A percentile compares a stretch with the other conserved stretches of the same genome.
phyloP scores from a whole-genome alignment of 2,329 filamentous ascomycete species.

The Cryphonectria nitschkei region DNA sequence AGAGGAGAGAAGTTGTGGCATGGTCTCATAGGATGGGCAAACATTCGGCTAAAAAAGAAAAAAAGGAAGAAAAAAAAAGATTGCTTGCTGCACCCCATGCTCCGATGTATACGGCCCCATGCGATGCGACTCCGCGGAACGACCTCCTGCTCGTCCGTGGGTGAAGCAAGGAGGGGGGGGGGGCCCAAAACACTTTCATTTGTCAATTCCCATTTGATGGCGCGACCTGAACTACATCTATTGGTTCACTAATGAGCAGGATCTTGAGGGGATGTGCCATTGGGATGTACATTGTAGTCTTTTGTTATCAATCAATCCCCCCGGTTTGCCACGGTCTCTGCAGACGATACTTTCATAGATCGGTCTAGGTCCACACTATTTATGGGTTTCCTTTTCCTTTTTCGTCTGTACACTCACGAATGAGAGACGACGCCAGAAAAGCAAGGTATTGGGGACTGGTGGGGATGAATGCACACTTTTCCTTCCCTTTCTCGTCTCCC shows the following conservation, averaged over 20 bases:
- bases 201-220: not conserved
- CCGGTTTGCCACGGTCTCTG: not conserved
- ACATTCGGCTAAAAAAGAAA: not conserved
- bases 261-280: not conserved
- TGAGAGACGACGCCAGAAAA: not conserved
- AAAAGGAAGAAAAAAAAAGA: not conserved
- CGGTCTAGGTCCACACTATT: not conserved
- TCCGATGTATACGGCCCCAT: not conserved
- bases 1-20: constrained; percentile 1
- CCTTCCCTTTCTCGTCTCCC: not conserved
- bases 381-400: not conserved
- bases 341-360: not conserved
- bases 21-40: not conserved
- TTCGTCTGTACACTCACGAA: not conserved
- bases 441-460: not conserved
- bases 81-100: not conserved
- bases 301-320: not conserved
- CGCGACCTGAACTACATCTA: constrained; percentile 1
- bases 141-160: constrained; percentile 4
- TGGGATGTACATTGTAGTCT: not conserved
- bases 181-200: not conserved
- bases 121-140: not conserved
- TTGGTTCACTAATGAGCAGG: not conserved
- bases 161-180: not conserved
- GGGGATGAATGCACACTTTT: not conserved